Base-by-base conservation (phyloP, 495 filamentous ascomycete species). In the Aspergillus wentii region DNA sequence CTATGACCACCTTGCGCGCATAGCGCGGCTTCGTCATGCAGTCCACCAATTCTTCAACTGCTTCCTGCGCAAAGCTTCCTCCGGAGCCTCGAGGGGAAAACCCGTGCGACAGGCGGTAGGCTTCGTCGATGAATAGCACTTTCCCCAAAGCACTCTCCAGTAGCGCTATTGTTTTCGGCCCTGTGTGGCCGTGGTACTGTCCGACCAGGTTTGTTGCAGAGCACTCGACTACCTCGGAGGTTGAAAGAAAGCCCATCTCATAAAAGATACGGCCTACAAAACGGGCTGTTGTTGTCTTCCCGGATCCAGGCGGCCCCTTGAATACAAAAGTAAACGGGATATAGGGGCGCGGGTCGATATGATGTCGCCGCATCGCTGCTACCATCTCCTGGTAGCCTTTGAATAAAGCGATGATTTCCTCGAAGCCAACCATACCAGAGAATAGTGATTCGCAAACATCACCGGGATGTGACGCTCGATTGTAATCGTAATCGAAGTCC, bases 61-160 rank as follows among this genome's bases (percentile, higher is more conserved):
- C 80, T 9, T 44, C 49, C n/a, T n/a, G n/a, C n/a, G n/a, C n/a
- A n/a, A n/a, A n/a, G n/a, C n/a, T n/a, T n/a, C n/a, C n/a, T n/a
- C n/a, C n/a, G n/a, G n/a, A n/a, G n/a, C n/a, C n/a, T n/a, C n/a
- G n/a, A n/a, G n/a, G n/a, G n/a, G n/a, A n/a, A n/a, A n/a, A n/a
- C n/a, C 20, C 33, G 1, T 54, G 74, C 66, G 1, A 61, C 61
- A 86, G 68, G 0, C 78, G 65, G 44, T 84, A 82, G 0, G 82
- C 81, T 42, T 86, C 82, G 38, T 84, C 80, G n/a, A 86, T 61
- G 35, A 83, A 79, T 1, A 86, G 66, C 1, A 86, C 74, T 34
- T 71, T 74, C 1, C 82, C 82, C 0, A 80, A 67, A 0, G 73
- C 75, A 21, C 66, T 68, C 27, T 85, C 78, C 0, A 88, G 57